Percentiles rank a stretch among this genome's conserved stretches.
Conservation (phyloP, 768 basidiomycete genomes). For the Daedaleopsis sinensis region DNA sequence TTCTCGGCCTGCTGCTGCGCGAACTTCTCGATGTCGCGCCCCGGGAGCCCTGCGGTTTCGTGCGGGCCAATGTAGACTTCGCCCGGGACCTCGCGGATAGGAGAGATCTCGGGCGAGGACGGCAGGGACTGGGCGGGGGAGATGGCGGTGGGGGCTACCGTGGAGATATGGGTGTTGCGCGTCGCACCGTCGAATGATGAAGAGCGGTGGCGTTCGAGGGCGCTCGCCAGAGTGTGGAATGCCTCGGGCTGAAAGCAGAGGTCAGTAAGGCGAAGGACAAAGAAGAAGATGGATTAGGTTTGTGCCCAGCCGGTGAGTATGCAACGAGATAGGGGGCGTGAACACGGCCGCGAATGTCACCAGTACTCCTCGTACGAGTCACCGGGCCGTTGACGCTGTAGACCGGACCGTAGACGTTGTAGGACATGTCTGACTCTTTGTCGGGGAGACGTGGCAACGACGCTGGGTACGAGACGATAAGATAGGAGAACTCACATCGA, state of each 20-base stretch:
- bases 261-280: slow-evolving; percentile 1
- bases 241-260: slow-evolving; percentile 43
- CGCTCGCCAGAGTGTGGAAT: slow-evolving; percentile 51
- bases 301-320: no score
- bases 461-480: no score
- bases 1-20: slow-evolving; percentile 41
- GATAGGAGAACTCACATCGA: slow-evolving; percentile 48
- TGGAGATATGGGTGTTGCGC: slow-evolving; percentile 18
- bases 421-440: no score
- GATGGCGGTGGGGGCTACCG: slow-evolving; percentile 16
- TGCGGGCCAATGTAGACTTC: slow-evolving; percentile 60
- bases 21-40: slow-evolving; percentile 38
- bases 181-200: slow-evolving; percentile 15
- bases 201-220: slow-evolving; percentile 53
- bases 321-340: no score
- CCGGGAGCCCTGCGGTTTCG: slow-evolving; percentile 68
- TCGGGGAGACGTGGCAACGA: no score
- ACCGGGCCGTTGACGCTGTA: no score
- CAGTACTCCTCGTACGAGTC: no score
- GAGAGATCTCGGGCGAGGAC: slow-evolving; percentile 21
- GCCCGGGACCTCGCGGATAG: slow-evolving; percentile 46
- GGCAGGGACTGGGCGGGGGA: slow-evolving; percentile 22
- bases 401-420: no score
- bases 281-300: no score
- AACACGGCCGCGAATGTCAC: no score